Conservation (phyloP, 371 early-diverging fungal genomes). For the Cokeromyces recurvatus region DNA sequence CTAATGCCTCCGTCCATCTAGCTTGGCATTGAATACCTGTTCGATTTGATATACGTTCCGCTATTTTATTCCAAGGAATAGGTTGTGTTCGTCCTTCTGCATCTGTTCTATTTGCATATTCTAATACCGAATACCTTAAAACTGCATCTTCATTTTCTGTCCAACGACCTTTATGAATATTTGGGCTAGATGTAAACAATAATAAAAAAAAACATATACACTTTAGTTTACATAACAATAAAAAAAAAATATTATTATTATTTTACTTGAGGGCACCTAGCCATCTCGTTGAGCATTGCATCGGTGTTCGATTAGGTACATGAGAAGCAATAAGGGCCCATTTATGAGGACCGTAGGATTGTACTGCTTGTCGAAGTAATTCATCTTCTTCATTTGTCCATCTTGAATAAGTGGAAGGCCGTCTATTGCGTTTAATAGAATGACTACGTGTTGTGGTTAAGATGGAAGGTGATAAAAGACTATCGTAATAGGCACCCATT, state of each 20-base stretch:
- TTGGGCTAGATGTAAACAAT: constrained; percentile 29
- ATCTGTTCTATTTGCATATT: constrained; percentile 41
- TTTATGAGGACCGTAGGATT: constrained; percentile 48
- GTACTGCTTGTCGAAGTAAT: constrained; percentile 38
- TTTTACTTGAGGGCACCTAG: constrained; percentile 57
- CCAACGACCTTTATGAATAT: constrained; percentile 69
- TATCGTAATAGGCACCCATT: constrained; percentile 17
- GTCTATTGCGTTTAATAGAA: constrained; percentile 28
- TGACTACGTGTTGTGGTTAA: constrained; percentile 30
- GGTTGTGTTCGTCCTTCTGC: constrained; percentile 45
- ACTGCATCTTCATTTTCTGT: constrained; percentile 57
- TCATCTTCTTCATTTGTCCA: constrained; percentile 51
- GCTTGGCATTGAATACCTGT: constrained; percentile 74
- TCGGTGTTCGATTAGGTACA: constrained; percentile 60
- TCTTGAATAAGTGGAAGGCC: constrained; percentile 40
- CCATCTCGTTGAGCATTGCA: constrained; percentile 71
- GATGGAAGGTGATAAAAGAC: constrained; percentile 23
- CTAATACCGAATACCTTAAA: constrained; percentile 35
- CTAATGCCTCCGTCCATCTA: constrained; percentile 71
- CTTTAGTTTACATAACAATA: too few species aligned
- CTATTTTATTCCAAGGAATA: constrained; percentile 62
- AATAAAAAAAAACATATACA: too few species aligned
- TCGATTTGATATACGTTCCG: constrained; percentile 52
- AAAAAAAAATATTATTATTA: not conserved
- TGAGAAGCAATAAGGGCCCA: constrained; percentile 64